Percentiles rank a stretch among this genome's conserved stretches.
These are phyloP conservation scores for Cryphonectria parasitica DNA, from an alignment of 2,329 filamentous ascomycete species.

Conservation along the genomic window DNA sequence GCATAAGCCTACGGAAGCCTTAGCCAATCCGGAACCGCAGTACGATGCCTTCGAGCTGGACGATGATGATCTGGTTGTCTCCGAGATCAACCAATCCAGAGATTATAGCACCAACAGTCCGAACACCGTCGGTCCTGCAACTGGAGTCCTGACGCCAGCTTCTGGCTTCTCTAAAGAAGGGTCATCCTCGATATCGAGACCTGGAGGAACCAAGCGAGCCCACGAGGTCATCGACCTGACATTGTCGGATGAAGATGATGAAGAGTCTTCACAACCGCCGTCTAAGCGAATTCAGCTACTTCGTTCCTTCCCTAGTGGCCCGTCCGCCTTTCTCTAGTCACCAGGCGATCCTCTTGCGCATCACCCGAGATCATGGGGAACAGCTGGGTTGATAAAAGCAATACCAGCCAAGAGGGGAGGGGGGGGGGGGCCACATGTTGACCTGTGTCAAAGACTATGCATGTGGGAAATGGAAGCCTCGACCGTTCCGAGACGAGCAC, in stretches of 20 bases:
- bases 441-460: not conserved
- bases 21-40: slow-evolving; percentile 34
- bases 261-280: slow-evolving; percentile 49
- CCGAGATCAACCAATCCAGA: slow-evolving; percentile 45
- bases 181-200: slow-evolving; percentile 41
- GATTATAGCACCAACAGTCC: slow-evolving; percentile 44
- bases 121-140: slow-evolving; percentile 36
- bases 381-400: not conserved
- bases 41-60: slow-evolving; percentile 39
- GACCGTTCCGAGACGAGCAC: not conserved
- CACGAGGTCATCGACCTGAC: slow-evolving; percentile 64
- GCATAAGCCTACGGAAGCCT: slow-evolving; percentile 41
- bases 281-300: slow-evolving; percentile 50
- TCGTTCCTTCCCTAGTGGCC: slow-evolving; percentile 17
- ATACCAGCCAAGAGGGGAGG: not conserved
- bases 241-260: slow-evolving; percentile 59
- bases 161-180: slow-evolving; percentile 44
- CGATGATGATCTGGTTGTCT: slow-evolving; percentile 57
- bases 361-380: not conserved
- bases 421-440: not conserved
- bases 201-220: slow-evolving; percentile 51
- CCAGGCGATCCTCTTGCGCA: not conserved
- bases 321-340: slow-evolving; percentile 13
- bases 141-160: slow-evolving; percentile 32
- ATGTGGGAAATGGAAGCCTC: not conserved